These are phyloP conservation scores for Penicillium antarcticum DNA, from an alignment of 495 filamentous ascomycete genomes.

Conservation along the genomic window DNA sequence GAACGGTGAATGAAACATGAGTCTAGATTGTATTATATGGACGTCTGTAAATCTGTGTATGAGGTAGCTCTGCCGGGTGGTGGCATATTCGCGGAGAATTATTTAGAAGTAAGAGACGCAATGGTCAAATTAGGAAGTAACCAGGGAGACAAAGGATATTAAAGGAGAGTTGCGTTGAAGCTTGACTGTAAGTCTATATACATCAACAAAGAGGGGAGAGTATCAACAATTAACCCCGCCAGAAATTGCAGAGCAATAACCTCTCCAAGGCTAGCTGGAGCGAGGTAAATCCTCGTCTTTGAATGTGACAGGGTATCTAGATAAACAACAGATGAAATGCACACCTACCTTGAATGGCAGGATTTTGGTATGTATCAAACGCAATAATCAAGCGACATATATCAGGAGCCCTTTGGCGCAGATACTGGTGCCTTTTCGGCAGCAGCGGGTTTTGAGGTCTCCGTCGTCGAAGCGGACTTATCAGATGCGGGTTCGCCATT, in stretches of 20 bases:
- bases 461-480: background rate
- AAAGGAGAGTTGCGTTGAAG: background rate
- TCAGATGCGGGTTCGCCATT: background rate
- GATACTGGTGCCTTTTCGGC: background rate
- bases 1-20: background rate
- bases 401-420: background rate
- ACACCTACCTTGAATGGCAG: background rate
- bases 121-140: background rate
- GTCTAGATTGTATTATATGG: too few species aligned
- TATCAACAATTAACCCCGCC: background rate
- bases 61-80: background rate
- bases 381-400: background rate
- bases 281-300: background rate
- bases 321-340: constrained; percentile 2
- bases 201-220: constrained; percentile 1
- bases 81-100: background rate
- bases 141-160: background rate
- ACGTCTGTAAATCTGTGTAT: too few species aligned
- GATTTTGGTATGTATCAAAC: background rate
- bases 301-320: constrained; percentile 4
- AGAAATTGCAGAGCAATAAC: too few species aligned
- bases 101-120: background rate
- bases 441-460: background rate
- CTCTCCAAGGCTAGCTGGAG: background rate
- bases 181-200: background rate